Conservation (phyloP, 441 rosid species). For the Sinapis alba region DNA sequence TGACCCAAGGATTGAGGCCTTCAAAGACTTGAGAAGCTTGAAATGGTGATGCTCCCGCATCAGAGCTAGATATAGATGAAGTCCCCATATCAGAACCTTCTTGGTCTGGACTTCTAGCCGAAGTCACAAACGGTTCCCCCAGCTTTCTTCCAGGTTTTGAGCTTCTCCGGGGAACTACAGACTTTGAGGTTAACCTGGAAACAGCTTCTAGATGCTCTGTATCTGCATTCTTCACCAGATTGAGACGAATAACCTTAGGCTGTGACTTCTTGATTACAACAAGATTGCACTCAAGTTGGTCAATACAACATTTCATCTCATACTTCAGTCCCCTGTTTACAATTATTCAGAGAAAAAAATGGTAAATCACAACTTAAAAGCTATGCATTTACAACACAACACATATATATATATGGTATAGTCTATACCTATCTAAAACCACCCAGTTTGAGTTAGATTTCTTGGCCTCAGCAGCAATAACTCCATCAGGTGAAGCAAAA, state of each 20-base stretch:
- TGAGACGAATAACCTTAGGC: constrained; percentile 65
- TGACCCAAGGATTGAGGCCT: constrained; percentile 36
- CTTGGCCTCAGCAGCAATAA: constrained; percentile 64
- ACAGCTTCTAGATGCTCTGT: constrained; percentile 40
- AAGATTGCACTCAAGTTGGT: constrained; percentile 64
- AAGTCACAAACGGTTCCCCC: constrained; percentile 65
- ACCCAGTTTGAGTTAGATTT: constrained; percentile 75
- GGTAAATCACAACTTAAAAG: no score
- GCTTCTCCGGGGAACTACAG: constrained; percentile 34
- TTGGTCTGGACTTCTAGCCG: constrained; percentile 58
- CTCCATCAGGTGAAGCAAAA: constrained; percentile 52
- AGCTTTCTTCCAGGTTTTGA: constrained; percentile 36
- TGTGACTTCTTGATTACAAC: constrained; percentile 66
- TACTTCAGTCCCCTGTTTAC: constrained; percentile 55
- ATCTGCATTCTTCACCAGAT: constrained; percentile 53
- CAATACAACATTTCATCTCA: constrained; percentile 61
- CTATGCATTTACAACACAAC: no score
- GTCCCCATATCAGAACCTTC: constrained; percentile 50
- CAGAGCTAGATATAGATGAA: constrained; percentile 73
- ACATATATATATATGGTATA: constrained; percentile 2
- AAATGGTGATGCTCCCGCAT: constrained; percentile 60
- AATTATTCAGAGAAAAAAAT: no score
- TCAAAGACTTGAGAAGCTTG: constrained; percentile 7
- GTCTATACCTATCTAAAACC: constrained; percentile 61
- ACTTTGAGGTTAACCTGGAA: constrained; percentile 29